phyloP scores from a whole-genome alignment of 768 basidiomycete genomes.

The Obba rivulosa region DNA sequence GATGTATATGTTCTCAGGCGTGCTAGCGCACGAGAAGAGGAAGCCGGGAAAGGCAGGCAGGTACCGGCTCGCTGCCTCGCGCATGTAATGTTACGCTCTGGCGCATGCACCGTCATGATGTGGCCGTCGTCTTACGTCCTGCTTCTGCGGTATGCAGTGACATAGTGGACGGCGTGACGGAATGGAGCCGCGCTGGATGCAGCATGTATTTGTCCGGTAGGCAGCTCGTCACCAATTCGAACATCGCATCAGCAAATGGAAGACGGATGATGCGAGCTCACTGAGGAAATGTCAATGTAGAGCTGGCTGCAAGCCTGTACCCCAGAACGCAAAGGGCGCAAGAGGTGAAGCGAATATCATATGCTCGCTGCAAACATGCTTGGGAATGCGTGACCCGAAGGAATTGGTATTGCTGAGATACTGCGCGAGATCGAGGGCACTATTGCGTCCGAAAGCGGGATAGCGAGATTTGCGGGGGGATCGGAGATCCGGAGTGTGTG shows the following conservation, averaged over 20 bases:
- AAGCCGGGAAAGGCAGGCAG: constrained; percentile 1
- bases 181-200: no score
- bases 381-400: background rate
- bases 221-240: no score
- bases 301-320: background rate
- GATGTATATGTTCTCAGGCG: background rate
- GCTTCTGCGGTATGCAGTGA: no score
- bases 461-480: constrained; percentile 6
- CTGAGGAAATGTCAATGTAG: constrained; percentile 4
- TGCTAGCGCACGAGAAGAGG: background rate
- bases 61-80: background rate
- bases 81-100: no score
- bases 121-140: no score
- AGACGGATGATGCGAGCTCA: constrained; percentile 3
- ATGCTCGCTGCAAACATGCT: background rate
- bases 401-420: background rate
- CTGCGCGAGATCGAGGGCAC: constrained; percentile 1
- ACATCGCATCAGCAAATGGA: no score
- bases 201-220: no score
- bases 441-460: constrained; percentile 3
- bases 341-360: constrained; percentile 4
- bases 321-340: background rate
- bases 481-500: constrained; percentile 12
- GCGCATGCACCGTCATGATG: no score
- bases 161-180: no score